Percentiles rank a stretch among this genome's conserved stretches.
Evolutionary conservation across 1,139 yeast species (phyloP).

Genomic region (Taphrina communis): DNA sequence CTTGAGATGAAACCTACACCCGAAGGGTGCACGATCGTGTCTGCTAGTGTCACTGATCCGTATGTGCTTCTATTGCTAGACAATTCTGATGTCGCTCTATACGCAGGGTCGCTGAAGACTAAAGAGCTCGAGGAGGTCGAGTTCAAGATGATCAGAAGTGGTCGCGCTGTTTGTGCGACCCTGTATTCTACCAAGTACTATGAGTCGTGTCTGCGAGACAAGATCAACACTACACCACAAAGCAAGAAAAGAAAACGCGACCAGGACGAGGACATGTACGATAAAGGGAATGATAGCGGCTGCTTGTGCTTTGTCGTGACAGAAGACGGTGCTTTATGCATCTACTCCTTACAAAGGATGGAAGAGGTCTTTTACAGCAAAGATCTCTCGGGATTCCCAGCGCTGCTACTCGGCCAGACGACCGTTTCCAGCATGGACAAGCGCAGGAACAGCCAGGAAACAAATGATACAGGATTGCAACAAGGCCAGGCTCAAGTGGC

Average conservation of each 20-base stretch:
- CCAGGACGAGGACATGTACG: conserved; percentile 1
- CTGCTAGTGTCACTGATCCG: conserved; percentile 57
- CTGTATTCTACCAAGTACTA: background rate
- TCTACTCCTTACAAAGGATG: conserved; percentile 41
- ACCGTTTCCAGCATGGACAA: background rate
- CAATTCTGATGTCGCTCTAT: conserved; percentile 45
- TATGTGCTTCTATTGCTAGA: conserved; percentile 47
- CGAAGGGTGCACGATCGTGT: conserved; percentile 51
- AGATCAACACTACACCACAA: background rate
- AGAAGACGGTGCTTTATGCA: conserved; percentile 32
- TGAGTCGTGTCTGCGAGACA: background rate
- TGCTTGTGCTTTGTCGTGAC: conserved; percentile 30
- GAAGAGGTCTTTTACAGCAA: conserved; percentile 21
- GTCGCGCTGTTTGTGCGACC: conserved; percentile 16
- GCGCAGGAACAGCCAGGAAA: background rate
- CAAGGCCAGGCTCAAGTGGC: background rate
- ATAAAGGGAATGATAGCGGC: background rate
- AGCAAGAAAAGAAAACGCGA: conserved; percentile 21
- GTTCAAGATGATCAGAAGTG: conserved; percentile 1
- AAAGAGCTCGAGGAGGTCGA: conserved; percentile 42
- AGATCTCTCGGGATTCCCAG: conserved; percentile 6
- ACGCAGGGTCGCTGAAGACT: conserved; percentile 44
- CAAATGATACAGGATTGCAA: background rate
- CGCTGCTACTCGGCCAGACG: background rate
- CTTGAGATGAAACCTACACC: conserved; percentile 49